Conservation (phyloP, 257 asterid genomes). For the Solanum pinnatisectum region DNA sequence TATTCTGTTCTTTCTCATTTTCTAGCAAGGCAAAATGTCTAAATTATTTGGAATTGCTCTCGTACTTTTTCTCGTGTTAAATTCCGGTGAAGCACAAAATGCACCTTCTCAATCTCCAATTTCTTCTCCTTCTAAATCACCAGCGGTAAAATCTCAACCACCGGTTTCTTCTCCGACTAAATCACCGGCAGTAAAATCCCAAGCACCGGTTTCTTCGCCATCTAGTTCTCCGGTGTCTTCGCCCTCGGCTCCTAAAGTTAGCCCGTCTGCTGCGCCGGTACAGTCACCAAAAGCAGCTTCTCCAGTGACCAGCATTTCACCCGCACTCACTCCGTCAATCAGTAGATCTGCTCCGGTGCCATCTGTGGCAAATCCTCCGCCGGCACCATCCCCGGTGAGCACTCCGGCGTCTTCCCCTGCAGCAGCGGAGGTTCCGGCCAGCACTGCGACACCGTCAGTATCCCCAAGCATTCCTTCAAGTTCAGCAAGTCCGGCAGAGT, state of each 20-base stretch:
- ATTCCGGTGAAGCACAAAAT: conserved; percentile 37
- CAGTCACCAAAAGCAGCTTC: conserved; percentile 23
- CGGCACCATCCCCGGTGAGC: conserved; percentile 2
- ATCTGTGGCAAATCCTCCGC: conserved; percentile 32
- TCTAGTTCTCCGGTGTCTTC: conserved; percentile 37
- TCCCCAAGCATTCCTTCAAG: conserved; percentile 32
- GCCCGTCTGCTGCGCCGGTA: conserved; percentile 38
- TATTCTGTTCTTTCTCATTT: neutral
- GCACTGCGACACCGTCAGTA: conserved; percentile 12
- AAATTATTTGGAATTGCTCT: conserved; percentile 15
- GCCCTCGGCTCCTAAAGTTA: conserved; percentile 35
- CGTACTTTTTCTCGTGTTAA: conserved; percentile 17
- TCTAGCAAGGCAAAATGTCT: conserved; percentile 13
- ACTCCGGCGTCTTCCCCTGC: conserved; percentile 28
- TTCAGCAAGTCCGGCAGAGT: conserved; percentile 29
- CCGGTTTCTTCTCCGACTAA: conserved; percentile 14
- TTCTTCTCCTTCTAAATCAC: conserved; percentile 11
- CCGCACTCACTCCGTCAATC: conserved; percentile 23
- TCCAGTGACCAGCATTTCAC: conserved; percentile 1
- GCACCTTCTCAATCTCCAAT: conserved; percentile 58
- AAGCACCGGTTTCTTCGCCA: conserved; percentile 21
- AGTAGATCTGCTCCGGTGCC: conserved; percentile 36
- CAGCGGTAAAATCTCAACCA: conserved; percentile 11
- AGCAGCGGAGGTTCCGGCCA: conserved; percentile 26
- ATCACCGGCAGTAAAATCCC: conserved; percentile 15